phyloP scores from a whole-genome alignment of 1,284 basidiomycete genomes.

The Ganoderma boninense region DNA sequence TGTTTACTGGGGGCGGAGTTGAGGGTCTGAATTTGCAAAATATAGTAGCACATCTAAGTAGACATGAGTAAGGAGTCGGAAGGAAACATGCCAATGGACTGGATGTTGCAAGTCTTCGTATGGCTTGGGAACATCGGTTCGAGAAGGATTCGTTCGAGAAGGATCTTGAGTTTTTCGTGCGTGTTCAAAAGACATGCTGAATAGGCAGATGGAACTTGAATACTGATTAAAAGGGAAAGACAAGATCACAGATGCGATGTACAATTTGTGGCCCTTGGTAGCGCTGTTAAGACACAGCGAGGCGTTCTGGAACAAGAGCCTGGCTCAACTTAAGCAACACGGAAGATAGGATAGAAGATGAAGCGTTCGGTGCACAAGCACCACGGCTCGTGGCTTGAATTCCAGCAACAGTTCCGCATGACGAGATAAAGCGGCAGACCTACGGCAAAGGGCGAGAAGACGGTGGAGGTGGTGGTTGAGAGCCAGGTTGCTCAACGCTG shows the following conservation, averaged over 20 bases:
- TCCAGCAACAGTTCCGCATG: not conserved
- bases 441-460: not conserved
- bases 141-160: not conserved
- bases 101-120: not conserved
- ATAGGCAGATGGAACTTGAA: not conserved
- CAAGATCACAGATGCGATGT: not conserved
- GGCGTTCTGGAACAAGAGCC: not conserved
- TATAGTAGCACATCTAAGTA: not conserved
- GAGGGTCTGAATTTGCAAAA: not conserved
- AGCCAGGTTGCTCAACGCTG: not conserved
- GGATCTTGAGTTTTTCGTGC: not conserved
- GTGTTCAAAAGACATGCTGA: not conserved
- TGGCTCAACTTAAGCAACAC: not conserved
- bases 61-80: not conserved
- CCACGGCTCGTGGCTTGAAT: not conserved
- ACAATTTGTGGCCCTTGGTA: not conserved
- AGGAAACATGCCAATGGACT: not conserved
- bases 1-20: not conserved
- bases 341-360: not conserved
- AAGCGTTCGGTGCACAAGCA: not conserved
- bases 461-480: not conserved
- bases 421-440: not conserved
- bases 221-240: not conserved
- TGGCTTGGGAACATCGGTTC: not conserved
- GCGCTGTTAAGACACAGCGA: conserved; percentile 3